Conservation (phyloP, 78 protist species). For the Bigelowiella natans region DNA sequence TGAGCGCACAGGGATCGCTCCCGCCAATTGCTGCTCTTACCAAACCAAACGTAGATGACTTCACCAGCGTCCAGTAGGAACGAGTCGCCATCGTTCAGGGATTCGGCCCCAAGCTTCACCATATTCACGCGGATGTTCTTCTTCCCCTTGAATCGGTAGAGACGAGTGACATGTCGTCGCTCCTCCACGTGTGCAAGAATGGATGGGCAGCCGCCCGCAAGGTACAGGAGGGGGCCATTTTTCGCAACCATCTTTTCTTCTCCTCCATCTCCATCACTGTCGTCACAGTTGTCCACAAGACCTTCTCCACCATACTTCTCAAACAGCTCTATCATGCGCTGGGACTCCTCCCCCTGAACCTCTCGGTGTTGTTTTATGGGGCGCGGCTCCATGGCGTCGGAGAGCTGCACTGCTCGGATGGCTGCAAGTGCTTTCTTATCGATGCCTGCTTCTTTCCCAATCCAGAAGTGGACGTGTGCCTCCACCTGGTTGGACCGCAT, state of each 20-base stretch:
- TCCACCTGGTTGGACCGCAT: neutral
- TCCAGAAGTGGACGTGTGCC: neutral
- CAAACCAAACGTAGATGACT: neutral
- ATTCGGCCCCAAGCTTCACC: too few species aligned
- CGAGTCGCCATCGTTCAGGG: too few species aligned
- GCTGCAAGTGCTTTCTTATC: neutral
- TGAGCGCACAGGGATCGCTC: neutral
- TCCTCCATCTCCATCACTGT: neutral
- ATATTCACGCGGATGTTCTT: neutral
- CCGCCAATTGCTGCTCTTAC: neutral
- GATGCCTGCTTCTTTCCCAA: neutral
- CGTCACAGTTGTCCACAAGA: neutral
- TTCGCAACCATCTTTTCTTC: neutral
- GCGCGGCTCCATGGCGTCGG: neutral
- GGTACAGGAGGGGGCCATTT: neutral
- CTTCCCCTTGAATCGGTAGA: neutral
- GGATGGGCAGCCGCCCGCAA: too few species aligned
- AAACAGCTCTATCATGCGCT: neutral
- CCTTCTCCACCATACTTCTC: neutral
- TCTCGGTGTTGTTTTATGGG: neutral
- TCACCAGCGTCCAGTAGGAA: neutral
- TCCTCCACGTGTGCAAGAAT: too few species aligned
- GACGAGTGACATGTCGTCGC: too few species aligned
- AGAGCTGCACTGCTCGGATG: neutral
- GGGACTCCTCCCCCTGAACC: neutral